Conservation (phyloP, 495 filamentous ascomycete genomes). For the Haplographium delicatum region DNA sequence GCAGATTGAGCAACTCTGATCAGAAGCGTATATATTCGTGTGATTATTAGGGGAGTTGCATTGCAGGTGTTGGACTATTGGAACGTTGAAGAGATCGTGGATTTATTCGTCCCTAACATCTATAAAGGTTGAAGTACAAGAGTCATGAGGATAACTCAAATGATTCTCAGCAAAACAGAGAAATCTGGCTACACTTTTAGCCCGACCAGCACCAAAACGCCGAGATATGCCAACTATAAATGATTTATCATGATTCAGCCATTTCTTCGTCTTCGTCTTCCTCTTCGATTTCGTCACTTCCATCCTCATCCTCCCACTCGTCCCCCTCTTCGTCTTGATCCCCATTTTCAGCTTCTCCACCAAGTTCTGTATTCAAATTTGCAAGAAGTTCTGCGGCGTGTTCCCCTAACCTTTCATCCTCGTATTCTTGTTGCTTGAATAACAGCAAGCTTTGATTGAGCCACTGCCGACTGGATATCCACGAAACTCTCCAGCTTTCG, state of each 20-base stretch:
- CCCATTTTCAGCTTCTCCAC: slow-evolving; percentile 41
- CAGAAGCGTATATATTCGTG: slow-evolving; percentile 14
- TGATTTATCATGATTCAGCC: slow-evolving; percentile 27
- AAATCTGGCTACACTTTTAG: too few relatives aligned
- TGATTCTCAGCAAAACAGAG: too few relatives aligned
- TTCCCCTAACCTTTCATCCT: slow-evolving; percentile 63
- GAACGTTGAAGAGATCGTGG: too few relatives aligned
- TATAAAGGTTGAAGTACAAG: too few relatives aligned
- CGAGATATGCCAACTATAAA: background rate
- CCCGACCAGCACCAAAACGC: background rate
- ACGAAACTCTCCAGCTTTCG: slow-evolving; percentile 34
- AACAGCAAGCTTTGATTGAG: slow-evolving; percentile 55
- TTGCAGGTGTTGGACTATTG: slow-evolving; percentile 24
- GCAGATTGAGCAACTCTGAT: slow-evolving; percentile 18
- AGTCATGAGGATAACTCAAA: too few relatives aligned
- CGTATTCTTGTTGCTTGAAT: slow-evolving; percentile 59
- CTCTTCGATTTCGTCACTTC: slow-evolving; percentile 46
- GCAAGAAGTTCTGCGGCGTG: slow-evolving; percentile 58
- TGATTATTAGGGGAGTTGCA: slow-evolving; percentile 25
- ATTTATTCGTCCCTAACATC: too few relatives aligned
- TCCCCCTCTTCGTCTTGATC: slow-evolving; percentile 41
- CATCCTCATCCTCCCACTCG: slow-evolving; percentile 36
- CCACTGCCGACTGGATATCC: slow-evolving; percentile 57
- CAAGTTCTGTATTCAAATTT: slow-evolving; percentile 49
- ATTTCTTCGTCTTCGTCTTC: slow-evolving; percentile 49